Evolutionary conservation across 768 basidiomycete genomes (phyloP), one percentile per base, ranked within the genome.

Genomic region (Mycena latifolia): DNA sequence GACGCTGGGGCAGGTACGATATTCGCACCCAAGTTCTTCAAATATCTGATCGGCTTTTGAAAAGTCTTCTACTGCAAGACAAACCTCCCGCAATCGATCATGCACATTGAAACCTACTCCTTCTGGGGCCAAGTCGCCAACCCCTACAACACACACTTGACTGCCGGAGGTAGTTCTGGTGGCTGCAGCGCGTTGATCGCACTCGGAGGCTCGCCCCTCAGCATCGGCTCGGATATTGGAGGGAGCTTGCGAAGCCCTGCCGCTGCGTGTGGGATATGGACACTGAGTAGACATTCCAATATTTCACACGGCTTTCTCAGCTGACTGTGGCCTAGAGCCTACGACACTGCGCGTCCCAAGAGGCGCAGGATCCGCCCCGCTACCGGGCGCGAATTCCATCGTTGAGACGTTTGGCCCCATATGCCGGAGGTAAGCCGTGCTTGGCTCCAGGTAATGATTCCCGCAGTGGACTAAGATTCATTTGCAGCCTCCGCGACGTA

Each of bases 321-420:
- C 39, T 48, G n/a, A 22, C 28, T n/a, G 25, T 2, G 35, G 12
- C 24, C 10, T 25, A 71, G 70, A 71, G 50, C 63, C 70, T 4
- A 71, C 70, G 6, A 68, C 67, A 2, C 41, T 51, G 46, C 83
- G 89, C 31, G 71, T 90, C 7, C 89, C 89, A 1, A 87, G 84
- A 68, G 70, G 76, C 48, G 79, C 81, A 51, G 77, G 73, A 51
- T 69, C 41, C 76, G 81, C 2, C 58, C 75, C 22, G 85, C 83
- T 74, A 77, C 83, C 20, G 59, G 82, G 51, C 75, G 84, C 73
- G 84, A 88, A 50, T 82, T 85, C 65, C 84, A 89, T 71, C 79
- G 80, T 51, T 5, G 84, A 85, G 22, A 84, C 88, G 18, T 78
- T 87, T n/a, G 89, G 89, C 0, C 89, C 89, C n/a, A 77, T 89